Evolutionary conservation across 352 stramenopile species (phyloP).

Genomic region (Phytophthora cactorum): DNA sequence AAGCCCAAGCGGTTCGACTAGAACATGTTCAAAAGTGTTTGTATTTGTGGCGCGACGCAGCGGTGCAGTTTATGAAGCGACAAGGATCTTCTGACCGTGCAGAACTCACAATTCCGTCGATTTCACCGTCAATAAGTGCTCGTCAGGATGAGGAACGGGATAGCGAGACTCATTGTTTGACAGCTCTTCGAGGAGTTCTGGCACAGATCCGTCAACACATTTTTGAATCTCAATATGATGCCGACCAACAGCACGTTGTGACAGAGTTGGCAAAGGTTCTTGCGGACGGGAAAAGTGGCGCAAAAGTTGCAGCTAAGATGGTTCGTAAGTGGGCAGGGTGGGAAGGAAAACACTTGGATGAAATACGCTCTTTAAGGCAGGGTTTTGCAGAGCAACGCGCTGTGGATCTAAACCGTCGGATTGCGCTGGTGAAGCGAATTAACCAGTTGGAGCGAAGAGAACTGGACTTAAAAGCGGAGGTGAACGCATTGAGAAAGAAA

Average conservation of each 20-base stretch:
- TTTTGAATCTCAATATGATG: neutral
- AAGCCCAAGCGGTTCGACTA: constrained; percentile 29
- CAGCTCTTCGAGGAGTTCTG: constrained; percentile 25
- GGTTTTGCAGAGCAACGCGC: constrained; percentile 26
- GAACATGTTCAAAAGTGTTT: constrained; percentile 34
- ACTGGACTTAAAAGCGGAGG: constrained; percentile 31
- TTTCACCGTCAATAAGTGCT: constrained; percentile 2
- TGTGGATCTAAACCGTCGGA: constrained; percentile 12
- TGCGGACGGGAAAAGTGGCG: constrained; percentile 10
- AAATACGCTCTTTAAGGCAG: constrained; percentile 26
- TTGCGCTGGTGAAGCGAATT: constrained; percentile 21
- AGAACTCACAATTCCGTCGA: neutral
- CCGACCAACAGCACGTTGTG: neutral
- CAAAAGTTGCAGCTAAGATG: constrained; percentile 34
- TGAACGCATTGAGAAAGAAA: constrained; percentile 24
- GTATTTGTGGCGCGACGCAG: constrained; percentile 30
- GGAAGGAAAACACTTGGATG: constrained; percentile 33
- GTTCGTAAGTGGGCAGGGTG: constrained; percentile 38
- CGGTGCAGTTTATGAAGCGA: constrained; percentile 31
- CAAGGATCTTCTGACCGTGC: neutral
- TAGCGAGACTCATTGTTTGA: neutral
- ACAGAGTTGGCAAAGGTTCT: constrained; percentile 17
- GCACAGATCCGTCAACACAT: constrained; percentile 18
- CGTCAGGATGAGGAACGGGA: neutral
- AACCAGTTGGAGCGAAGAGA: constrained; percentile 20